Evolutionary conservation across 2,329 filamentous ascomycete species (phyloP), one percentile per base, ranked within the genome.

Genomic region (Esteya vermicola): DNA sequence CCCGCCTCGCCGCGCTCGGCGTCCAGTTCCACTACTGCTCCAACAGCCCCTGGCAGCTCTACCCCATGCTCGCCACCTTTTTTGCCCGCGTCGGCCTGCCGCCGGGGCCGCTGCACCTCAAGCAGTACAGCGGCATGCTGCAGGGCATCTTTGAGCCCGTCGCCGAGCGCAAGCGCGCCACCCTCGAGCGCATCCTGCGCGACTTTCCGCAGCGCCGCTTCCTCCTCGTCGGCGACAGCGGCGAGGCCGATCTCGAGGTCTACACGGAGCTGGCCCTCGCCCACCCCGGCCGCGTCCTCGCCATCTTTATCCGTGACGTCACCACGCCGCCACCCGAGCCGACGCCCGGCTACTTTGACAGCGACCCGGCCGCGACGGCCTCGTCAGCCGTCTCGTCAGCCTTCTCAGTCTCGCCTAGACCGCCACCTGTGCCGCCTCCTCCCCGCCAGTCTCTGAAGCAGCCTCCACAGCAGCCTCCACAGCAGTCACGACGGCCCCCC

Each of bases 11-110:
- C 30, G 67, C 77, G 18, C 75, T 89, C 62, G 86, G 88, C 16
- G 89, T 96, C 20, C 75, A 78, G 50, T 72, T 98, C 39, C 93
- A 98, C 55, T 98, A 98, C 57, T 93, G 94, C 48, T 98, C 91
- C n/a, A 98, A 98, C 59, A 93, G 89, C 38, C 91, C 91, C 1
- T 98, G 93, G 93, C 93, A 98, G 56, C 70, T 98, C 7, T 98
- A 85, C 51, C 91, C 91, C 0, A 76, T 96, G 3, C 64, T 98
- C 10, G 81, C 84, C 6, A 85, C 75, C 39, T 98, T 82, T 56
- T 93, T 96, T 57, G 76, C 78, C 47, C 61, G 81, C 31, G 82
- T 83, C 7, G 82, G 82, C 2, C 63, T 98, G 1, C 91, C 91
- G 0, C 74, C 74, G 1, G 93, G 91, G 0, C 95, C 89, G 0